Conservation (phyloP, 2,329 filamentous ascomycete genomes). For the Alternaria sp. region DNA sequence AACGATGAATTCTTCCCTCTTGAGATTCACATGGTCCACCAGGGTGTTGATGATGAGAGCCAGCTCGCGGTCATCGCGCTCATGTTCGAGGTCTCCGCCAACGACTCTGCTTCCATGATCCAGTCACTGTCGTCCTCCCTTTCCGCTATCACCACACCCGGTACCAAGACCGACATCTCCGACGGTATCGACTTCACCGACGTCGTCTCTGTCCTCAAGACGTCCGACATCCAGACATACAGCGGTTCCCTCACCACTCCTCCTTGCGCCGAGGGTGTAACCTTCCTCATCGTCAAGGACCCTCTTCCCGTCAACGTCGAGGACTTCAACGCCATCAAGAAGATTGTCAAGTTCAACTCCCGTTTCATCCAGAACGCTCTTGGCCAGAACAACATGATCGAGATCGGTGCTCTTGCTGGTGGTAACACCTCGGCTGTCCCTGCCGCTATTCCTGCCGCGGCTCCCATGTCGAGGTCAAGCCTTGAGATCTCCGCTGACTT, state of each 20-base stretch:
- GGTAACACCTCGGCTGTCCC: constrained; percentile 11
- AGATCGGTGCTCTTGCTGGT: constrained; percentile 14
- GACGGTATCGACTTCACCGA: constrained; percentile 56
- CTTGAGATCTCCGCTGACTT: not conserved
- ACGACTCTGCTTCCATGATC: constrained; percentile 43
- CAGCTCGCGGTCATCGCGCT: constrained; percentile 53
- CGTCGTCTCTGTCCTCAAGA: constrained; percentile 50
- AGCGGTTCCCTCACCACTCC: constrained; percentile 69
- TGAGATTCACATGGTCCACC: constrained; percentile 68
- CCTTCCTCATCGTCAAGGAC: constrained; percentile 61
- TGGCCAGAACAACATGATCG: constrained; percentile 56
- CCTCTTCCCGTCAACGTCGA: constrained; percentile 58
- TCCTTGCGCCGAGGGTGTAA: constrained; percentile 66
- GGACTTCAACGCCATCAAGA: constrained; percentile 62
- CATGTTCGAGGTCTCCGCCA: constrained; percentile 53
- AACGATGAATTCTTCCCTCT: constrained; percentile 56
- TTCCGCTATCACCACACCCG: constrained; percentile 51
- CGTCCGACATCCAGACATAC: constrained; percentile 60
- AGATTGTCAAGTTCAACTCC: constrained; percentile 63
- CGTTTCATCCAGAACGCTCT: constrained; percentile 63
- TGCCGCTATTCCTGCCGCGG: constrained; percentile 2
- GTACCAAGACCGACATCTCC: constrained; percentile 44
- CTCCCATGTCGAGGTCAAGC: not conserved
- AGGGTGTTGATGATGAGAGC: constrained; percentile 51
- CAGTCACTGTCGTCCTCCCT: constrained; percentile 45